Percentiles rank a stretch among this genome's conserved stretches.
Evolutionary conservation across 345 rosid species (phyloP).

Genomic region (Camelina neglecta): DNA sequence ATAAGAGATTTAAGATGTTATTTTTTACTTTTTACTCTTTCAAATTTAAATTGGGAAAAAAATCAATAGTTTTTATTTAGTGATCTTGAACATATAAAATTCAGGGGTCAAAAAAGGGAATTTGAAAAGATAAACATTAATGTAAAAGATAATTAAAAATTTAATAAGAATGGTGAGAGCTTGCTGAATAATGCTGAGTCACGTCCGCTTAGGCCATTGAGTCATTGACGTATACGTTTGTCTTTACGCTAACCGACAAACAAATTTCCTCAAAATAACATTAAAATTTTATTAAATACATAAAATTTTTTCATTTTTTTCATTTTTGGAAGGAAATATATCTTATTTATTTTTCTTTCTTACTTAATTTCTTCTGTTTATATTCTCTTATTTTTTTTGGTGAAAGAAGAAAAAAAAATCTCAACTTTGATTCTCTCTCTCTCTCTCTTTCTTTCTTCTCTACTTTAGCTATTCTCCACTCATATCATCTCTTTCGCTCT

Average conservation of each 20-base stretch:
- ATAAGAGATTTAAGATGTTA: not conserved
- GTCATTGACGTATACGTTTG: constrained; percentile 23
- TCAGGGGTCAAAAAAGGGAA: not conserved
- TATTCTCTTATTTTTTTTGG: not conserved
- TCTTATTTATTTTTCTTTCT: not conserved
- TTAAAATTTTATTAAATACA: not conserved
- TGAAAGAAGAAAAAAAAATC: not conserved
- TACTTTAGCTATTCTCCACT: not conserved
- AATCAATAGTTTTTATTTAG: not conserved
- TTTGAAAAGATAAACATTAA: not conserved
- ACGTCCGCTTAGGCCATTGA: constrained; percentile 29
- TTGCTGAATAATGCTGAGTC: constrained; percentile 32
- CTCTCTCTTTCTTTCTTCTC: too few relatives aligned
- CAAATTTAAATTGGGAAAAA: not conserved
- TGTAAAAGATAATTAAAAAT: not conserved
- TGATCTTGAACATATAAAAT: not conserved
- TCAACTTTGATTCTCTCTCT: constrained; percentile 21
- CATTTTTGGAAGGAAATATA: constrained; percentile 12
- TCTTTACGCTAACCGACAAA: constrained; percentile 24
- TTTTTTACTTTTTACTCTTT: not conserved
- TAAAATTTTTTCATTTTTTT: not conserved
- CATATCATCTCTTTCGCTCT: not conserved
- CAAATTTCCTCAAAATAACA: constrained; percentile 1
- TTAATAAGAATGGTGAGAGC: constrained; percentile 3
- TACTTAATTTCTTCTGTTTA: not conserved